A percentile compares a stretch with the other conserved stretches of the same genome.
Evolutionary conservation across 345 rosid genomes (phyloP).

Genomic region (Populus ilicifolia): DNA sequence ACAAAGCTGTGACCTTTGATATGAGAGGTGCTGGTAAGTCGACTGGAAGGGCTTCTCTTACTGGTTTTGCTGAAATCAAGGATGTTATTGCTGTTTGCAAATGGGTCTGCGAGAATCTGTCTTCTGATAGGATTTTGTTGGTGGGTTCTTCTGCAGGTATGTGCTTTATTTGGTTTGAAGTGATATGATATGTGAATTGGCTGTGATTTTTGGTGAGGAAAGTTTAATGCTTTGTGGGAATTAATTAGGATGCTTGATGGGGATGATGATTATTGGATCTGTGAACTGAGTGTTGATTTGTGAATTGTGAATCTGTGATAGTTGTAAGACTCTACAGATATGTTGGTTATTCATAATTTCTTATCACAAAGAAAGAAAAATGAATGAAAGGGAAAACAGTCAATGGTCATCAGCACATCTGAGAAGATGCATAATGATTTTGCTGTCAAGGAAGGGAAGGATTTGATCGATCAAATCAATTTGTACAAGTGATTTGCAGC

Average conservation of each 20-base stretch:
- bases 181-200: neutral
- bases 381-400: neutral
- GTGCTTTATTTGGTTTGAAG: neutral
- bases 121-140: conserved; percentile 59
- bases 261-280: conserved; percentile 30
- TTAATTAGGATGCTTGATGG: conserved; percentile 1
- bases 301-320: neutral
- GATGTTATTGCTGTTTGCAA: conserved; percentile 81
- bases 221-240: neutral
- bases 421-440: neutral
- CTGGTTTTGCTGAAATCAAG: conserved; percentile 76
- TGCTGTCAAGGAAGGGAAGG: neutral
- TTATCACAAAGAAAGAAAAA: neutral
- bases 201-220: neutral
- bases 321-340: neutral
- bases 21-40: conserved; percentile 91
- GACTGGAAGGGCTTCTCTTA: conserved; percentile 76
- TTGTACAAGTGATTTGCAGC: neutral
- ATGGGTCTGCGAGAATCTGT: conserved; percentile 53
- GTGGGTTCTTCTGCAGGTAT: conserved; percentile 93
- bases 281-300: conserved; percentile 9
- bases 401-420: neutral
- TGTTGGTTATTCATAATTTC: neutral
- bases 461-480: neutral
- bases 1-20: conserved; percentile 71